A percentile compares a stretch with the other conserved stretches of the same genome.
Evolutionary conservation across 169 alveolate species (phyloP).

Genomic region (Gregarina niphandrodes): DNA sequence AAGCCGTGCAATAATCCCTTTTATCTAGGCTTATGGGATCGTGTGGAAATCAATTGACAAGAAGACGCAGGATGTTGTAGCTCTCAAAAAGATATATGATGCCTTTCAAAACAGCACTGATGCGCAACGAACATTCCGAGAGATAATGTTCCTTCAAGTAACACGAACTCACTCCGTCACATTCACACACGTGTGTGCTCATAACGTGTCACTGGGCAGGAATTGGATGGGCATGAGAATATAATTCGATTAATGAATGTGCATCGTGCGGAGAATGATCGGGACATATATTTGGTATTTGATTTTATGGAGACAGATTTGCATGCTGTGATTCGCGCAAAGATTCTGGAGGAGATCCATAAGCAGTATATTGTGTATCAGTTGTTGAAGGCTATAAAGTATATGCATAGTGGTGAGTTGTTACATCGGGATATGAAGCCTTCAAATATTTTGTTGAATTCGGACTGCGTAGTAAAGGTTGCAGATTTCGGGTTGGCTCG

Average conservation of each 20-base stretch:
- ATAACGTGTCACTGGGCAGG: conserved; percentile 14
- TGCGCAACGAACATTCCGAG: conserved; percentile 96
- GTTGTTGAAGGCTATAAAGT: conserved; percentile 53
- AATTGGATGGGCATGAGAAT: conserved; percentile 70
- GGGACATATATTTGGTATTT: conserved; percentile 85
- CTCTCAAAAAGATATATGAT: conserved; percentile 91
- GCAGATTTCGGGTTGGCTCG: conserved; percentile 81
- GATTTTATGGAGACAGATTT: conserved; percentile 89
- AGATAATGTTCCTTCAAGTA: conserved; percentile 72
- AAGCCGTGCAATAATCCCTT: neutral
- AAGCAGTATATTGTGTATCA: conserved; percentile 50
- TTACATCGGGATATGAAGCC: conserved; percentile 95
- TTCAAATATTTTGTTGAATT: conserved; percentile 75
- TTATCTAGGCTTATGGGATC: conserved; percentile 75
- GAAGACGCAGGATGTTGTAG: conserved; percentile 78
- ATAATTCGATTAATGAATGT: conserved; percentile 72
- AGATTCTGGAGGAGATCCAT: conserved; percentile 72
- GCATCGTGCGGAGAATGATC: conserved; percentile 81
- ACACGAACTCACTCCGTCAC: conserved; percentile 18
- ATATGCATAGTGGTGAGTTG: conserved; percentile 71
- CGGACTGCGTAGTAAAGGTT: conserved; percentile 84
- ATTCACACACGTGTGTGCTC: conserved; percentile 5
- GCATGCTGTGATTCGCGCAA: conserved; percentile 91
- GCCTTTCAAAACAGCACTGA: conserved; percentile 97
- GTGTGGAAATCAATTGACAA: conserved; percentile 91